These are phyloP conservation scores for Candida sanyaensis DNA, from an alignment of 1,139 yeast species.

Conservation along the genomic window DNA sequence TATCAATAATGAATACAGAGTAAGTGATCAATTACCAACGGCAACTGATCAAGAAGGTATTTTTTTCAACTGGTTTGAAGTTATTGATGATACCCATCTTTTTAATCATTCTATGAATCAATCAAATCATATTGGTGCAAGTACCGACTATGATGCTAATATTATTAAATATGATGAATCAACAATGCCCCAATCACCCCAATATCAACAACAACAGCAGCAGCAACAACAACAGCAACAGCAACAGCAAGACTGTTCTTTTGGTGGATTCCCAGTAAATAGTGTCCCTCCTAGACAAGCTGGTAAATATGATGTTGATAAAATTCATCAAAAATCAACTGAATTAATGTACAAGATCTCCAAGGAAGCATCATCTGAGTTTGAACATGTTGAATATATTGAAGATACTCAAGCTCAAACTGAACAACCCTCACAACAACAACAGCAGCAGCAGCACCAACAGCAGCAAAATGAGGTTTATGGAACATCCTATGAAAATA, in stretches of 20 bases:
- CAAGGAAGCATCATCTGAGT: slow-evolving; percentile 33
- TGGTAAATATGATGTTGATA: slow-evolving; percentile 40
- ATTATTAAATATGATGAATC: slow-evolving; percentile 22
- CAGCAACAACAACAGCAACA: too few species aligned
- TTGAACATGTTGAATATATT: slow-evolving; percentile 44
- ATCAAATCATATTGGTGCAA: slow-evolving; percentile 37
- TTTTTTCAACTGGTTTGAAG: slow-evolving; percentile 89
- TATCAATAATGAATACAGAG: slow-evolving; percentile 90
- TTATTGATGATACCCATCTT: slow-evolving; percentile 49
- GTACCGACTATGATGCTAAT: slow-evolving; percentile 45
- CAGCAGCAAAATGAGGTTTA: neutral
- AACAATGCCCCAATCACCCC: slow-evolving; percentile 10
- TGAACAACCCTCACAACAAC: slow-evolving; percentile 2
- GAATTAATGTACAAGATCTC: slow-evolving; percentile 37
- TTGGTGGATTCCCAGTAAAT: slow-evolving; percentile 4
- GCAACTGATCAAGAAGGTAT: slow-evolving; percentile 99
- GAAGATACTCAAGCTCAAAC: slow-evolving; percentile 9
- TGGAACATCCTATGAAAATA: slow-evolving; percentile 5
- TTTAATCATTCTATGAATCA: slow-evolving; percentile 43
- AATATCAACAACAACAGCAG: neutral
- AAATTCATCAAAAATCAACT: slow-evolving; percentile 38
- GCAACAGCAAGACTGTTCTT: neutral
- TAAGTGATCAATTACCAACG: slow-evolving; percentile 87
- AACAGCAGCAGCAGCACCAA: slow-evolving; percentile 5
- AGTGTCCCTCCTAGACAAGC: slow-evolving; percentile 26